These are phyloP conservation scores for rapeseed (Brassica napus) DNA, from an alignment of 345 rosid genomes.

Conservation along the genomic window Da-Ae NC_063445.1:27281501-27282000, in stretches of 20 bases:
- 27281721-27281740: slow-evolving; percentile 13
- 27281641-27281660: not conserved
- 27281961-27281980: not conserved
- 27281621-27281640: not conserved
- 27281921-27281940: slow-evolving; percentile 29
- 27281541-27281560: not conserved
- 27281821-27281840: slow-evolving; percentile 22
- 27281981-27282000: not conserved
- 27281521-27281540: not conserved
- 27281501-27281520: not conserved
- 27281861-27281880: slow-evolving; percentile 7
- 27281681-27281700: not conserved
- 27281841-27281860: slow-evolving; percentile 39
- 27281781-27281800: slow-evolving; percentile 23
- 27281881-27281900: slow-evolving; percentile 30
- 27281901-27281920: slow-evolving; percentile 29
- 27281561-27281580: not conserved
- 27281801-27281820: slow-evolving; percentile 4
- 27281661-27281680: not conserved
- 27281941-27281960: not conserved
- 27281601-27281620: not conserved
- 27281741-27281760: slow-evolving; percentile 5
- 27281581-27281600: not conserved
- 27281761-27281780: slow-evolving; percentile 16
- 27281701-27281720: slow-evolving; percentile 18